These are phyloP conservation scores for Cystobasidium slooffiae DNA, from an alignment of 1,284 basidiomycete species.

Conservation along the genomic window DNA sequence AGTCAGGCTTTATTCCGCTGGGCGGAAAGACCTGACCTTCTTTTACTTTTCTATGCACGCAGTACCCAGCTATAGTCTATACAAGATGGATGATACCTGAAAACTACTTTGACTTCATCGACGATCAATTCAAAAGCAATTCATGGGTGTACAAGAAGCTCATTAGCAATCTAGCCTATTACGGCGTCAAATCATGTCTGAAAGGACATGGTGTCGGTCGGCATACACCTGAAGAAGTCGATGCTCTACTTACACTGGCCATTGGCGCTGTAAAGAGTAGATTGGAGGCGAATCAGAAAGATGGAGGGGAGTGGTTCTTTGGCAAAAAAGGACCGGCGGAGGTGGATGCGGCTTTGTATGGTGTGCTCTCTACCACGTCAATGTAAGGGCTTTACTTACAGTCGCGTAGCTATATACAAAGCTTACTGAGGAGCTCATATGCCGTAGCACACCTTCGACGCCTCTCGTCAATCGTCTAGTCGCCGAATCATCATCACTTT, in stretches of 20 bases:
- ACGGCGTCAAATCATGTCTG: slow-evolving; percentile 2
- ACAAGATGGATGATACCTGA: slow-evolving; percentile 4
- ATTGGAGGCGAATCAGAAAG: not conserved
- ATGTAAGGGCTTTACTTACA: not conserved
- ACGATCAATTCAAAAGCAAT: not conserved
- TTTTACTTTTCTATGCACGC: not conserved
- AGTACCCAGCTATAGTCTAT: slow-evolving; percentile 13
- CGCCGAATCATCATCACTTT: not conserved
- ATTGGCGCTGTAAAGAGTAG: not conserved
- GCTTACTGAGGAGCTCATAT: not conserved
- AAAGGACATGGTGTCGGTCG: slow-evolving; percentile 23
- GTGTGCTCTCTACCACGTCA: not conserved
- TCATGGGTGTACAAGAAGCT: not conserved
- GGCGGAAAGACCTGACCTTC: too few species aligned
- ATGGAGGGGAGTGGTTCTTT: slow-evolving; percentile 15
- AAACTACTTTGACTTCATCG: slow-evolving; percentile 2
- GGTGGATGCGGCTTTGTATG: slow-evolving; percentile 8
- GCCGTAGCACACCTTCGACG: not conserved
- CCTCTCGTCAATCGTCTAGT: slow-evolving; percentile 13
- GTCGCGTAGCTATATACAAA: too few species aligned
- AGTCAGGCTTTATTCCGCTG: too few species aligned
- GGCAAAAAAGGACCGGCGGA: slow-evolving; percentile 8
- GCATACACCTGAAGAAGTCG: slow-evolving; percentile 27
- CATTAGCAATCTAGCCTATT: not conserved
- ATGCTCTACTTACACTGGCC: slow-evolving; percentile 6